These are phyloP conservation scores for Eucalyptus microcorys DNA, from an alignment of 345 rosid species.

Conservation along the genomic window DNA sequence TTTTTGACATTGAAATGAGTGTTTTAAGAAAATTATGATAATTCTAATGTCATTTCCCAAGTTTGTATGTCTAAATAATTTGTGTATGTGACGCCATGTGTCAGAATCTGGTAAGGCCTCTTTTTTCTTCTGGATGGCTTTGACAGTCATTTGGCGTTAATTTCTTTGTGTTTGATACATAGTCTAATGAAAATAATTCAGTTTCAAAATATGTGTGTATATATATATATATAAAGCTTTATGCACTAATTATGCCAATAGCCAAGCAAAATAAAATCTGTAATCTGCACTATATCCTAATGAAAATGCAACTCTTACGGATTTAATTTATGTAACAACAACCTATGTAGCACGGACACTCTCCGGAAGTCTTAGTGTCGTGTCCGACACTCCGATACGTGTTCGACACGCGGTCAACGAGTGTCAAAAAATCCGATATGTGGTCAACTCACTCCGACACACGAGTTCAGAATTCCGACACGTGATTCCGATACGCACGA, in stretches of 20 bases:
- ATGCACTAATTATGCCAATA: not conserved
- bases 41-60: not conserved
- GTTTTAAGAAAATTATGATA: not conserved
- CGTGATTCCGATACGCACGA: too few relatives aligned
- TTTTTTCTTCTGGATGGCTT: accelerated
- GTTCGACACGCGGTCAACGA: too few relatives aligned
- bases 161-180: not conserved
- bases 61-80: not conserved
- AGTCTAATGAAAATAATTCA: not conserved
- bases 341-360: too few relatives aligned
- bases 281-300: not conserved
- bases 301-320: not conserved
- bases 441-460: too few relatives aligned
- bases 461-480: too few relatives aligned
- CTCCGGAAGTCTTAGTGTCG: too few relatives aligned
- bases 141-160: accelerated
- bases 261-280: not conserved
- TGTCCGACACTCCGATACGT: too few relatives aligned
- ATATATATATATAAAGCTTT: not conserved
- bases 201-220: not conserved
- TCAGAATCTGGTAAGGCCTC: accelerated
- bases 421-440: too few relatives aligned
- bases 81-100: accelerated
- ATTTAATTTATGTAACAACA: not conserved
- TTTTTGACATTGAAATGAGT: too few relatives aligned